Evolutionary conservation across 2,329 filamentous ascomycete genomes (phyloP), one percentile per base, ranked within the genome.

Genomic region (Fusarium acutatum): DNA sequence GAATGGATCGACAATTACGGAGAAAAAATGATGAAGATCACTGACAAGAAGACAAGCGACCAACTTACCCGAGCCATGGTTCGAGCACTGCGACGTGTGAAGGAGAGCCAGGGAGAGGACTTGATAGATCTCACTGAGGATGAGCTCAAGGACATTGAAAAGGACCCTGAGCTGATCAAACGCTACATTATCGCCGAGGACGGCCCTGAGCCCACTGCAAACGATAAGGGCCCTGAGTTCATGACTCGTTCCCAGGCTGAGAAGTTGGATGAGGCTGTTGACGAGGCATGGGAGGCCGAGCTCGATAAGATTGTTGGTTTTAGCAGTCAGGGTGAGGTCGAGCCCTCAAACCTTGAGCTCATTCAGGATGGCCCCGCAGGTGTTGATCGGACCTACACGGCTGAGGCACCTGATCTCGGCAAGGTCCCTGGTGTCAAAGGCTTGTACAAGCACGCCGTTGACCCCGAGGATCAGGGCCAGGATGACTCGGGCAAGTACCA

Each of bases 1-100:
- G 90, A 94, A 79, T 88, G 81, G 82, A 77, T 81, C 41, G 84
- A 89, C 54, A 88, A 92, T 78, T 86, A 92, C 76, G 85, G 86
- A 56, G 78, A 81, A 62, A 86, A 83, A 79, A 83, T 88, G 79
- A 80, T 82, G 57, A 75, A 79, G 49, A 70, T 86, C 66, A 83
- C 83, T 67, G 83, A 83, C 61, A 83, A 83, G 76, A 83, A 83
- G 75, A 82, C 84, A 66, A 82, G 81, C 61, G 78, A 83, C 66
- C 83, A 86, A 75, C 81, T 86, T 50, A 81, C 81, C 57, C 78
- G 81, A 44, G 83, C 83, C 65, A 84, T 84, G 79, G 76, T 83
- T 37, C 79, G 83, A 47, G 84, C 84, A 32, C 73, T 86, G 75
- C 83, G 79, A 76, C 82, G 77, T 79, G 81, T 85, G 66, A 83